Base-by-base conservation (phyloP, 1,139 yeast species). In the Zhuliangozyma parablackwelliae region DNA sequence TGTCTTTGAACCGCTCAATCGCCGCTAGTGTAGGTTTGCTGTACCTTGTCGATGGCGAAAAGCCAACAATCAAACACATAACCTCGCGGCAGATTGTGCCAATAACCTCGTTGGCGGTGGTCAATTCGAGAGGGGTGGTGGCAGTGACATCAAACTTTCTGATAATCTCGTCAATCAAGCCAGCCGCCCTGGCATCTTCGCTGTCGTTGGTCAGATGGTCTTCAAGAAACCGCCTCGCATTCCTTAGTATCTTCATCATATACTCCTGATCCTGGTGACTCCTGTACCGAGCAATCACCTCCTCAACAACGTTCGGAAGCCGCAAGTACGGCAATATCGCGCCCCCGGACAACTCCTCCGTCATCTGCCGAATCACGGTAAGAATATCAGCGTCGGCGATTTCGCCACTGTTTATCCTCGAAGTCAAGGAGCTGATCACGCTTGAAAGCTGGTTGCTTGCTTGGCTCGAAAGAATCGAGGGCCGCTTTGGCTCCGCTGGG, bases 281-380 rank as follows among this genome's bases (percentile, higher is more conserved):
- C 33, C 51, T 54, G 41, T 64, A 65, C 10, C 55, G 51, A 2
- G 54, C 40, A 8, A 60, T 49, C 6, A 61, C 53, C 7, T 57
- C 61, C 7, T 47, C 44, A 2, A 45, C 47, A 13, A 45, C 34
- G 16, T 46, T 40, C 16, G 47, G 36, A n/a, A 45, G 48, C 28
- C 45, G 47, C 36, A 40, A 45, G 40, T 40, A 44, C 34, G 37
- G 47, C 21, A 45, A 46, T 34, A 47, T 50, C 32, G 36, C 43
- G 35, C 35, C 56, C 32, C 49, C 45, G 1, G 59, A 49, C 16
- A 68, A 51, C n/a, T 69, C 64, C 35, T 59, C 60, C 2, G 75
- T 66, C 65, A 70, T 66, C 38, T 67, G 69, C 30, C 69, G 56
- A 29, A 70, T 69, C 10, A 67, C 69, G 33, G 57, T 54, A 10